Evolutionary conservation across 345 rosid species (phyloP), one percentile per base, ranked within the genome.

Genomic region (Eutrema yunnanense): DNA sequence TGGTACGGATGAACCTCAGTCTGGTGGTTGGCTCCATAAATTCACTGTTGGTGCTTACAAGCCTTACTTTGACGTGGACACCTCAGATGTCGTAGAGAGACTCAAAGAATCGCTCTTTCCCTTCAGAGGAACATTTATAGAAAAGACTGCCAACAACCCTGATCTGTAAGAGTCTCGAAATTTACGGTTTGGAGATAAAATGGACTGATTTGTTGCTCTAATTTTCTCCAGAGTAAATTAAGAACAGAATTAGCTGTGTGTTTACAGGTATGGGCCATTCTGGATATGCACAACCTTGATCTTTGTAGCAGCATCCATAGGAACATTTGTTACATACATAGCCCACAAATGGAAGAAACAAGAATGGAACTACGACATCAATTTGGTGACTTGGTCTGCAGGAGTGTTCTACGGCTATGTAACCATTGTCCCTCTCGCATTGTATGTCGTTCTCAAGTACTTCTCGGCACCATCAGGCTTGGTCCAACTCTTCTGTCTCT

Each of bases 381-480:
- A 95, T 76, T 78, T 94, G 22, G 92, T 94, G 66, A 88, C 99
- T 34, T 94, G 99, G 99, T 94, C 99, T n/a, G 96, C 99, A 13
- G 99, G 96, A 40, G 82, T 95, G 69, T 92, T 95, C 83, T 95
- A 92, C 62, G 99, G 99, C 46, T 94, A 89, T 30, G 95, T 84
- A 73, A 82, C 88, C 6, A 9, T 89, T 58, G 87, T 94, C 63
- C 99, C 99, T 75, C 85, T 94, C 9, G 84, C 65, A 19, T 74
- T 94, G 79, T 92, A 84, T 55, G 77, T 87, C 14, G 82, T 92
- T 81, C 96, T 94, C 77, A 94, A 94, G 52, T 94, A 94, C 85
- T 94, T 94, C 82, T 94, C 98, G 13, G 97, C 86, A 56, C 98
- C 98, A n/a, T 84, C 97, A 13, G 88, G 94, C 80, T 83, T 93